Conservation (phyloP, 345 rosid genomes). For the Hirschfeldia incana region DNA sequence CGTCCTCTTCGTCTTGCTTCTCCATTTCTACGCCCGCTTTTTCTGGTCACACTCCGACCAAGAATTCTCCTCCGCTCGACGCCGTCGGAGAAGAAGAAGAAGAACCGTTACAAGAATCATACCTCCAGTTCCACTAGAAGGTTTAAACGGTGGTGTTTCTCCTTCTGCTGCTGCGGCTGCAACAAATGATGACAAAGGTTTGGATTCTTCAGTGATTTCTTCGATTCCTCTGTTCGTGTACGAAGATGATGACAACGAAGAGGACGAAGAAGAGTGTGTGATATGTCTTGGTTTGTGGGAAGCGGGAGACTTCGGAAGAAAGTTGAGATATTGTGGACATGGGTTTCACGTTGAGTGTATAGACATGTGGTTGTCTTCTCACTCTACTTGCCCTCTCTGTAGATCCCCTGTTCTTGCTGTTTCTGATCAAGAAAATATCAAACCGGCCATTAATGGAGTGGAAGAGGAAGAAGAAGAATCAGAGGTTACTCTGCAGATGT, state of each 20-base stretch:
- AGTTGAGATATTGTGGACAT: slow-evolving; percentile 63
- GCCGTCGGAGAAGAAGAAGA: slow-evolving; percentile 33
- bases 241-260: slow-evolving; percentile 19
- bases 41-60: slow-evolving; percentile 54
- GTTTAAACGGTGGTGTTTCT: slow-evolving; percentile 1
- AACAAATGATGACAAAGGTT: slow-evolving; percentile 44
- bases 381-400: slow-evolving; percentile 73
- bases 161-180: not conserved
- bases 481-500: slow-evolving; percentile 25
- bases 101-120: slow-evolving; percentile 42
- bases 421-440: slow-evolving; percentile 4
- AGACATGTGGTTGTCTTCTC: slow-evolving; percentile 79
- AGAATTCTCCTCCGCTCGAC: slow-evolving; percentile 31
- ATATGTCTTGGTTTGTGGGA: slow-evolving; percentile 68
- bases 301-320: slow-evolving; percentile 62
- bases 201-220: slow-evolving; percentile 57
- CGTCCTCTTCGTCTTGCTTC: slow-evolving; percentile 74
- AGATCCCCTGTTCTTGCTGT: slow-evolving; percentile 40
- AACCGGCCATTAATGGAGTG: slow-evolving; percentile 27
- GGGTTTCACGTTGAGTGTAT: slow-evolving; percentile 77
- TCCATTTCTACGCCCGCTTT: slow-evolving; percentile 80
- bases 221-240: slow-evolving; percentile 69
- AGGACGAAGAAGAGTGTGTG: slow-evolving; percentile 46
- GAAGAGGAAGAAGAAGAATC: not conserved
- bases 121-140: slow-evolving; percentile 35